Evolutionary conservation across 208 protist species (phyloP), one percentile per base, ranked within the genome.

Genomic region (Leishmania gerbilli): DNA sequence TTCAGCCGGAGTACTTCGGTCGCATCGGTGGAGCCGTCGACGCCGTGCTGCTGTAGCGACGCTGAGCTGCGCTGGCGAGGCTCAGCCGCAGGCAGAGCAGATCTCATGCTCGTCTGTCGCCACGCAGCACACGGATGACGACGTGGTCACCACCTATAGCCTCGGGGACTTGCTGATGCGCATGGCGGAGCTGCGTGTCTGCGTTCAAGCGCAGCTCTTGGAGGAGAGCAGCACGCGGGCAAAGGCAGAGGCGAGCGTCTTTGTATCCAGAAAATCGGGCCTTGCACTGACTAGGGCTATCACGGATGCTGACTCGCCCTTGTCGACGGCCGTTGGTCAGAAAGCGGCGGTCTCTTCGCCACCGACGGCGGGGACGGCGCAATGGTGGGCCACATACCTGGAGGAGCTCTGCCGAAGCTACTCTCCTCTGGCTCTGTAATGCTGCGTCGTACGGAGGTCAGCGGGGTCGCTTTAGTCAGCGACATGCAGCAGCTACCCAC

Each of bases 171-270:
- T 85, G 71, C 55, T 85, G 37, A 56, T 62, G 37, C 78, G 77
- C 24, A 79, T 82, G 6, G 77, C 71, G 24, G 82, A 85, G 65
- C 82, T 85, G 37, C 82, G 82, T 42, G 74, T 58, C 2, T 85
- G 82, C 76, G 82, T 82, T 34, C 82, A 82, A 72, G 82, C 82
- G 15, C 77, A 85, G 65, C 45, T 85, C 34, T 60, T 85, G 45
- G 64, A 69, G 27, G 77, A 77, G 74, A 62, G 17, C n/a, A 76
- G 64, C 21, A 31, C 55, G 74, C 53, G 56, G 31, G 37, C 34
- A 60, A 21, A 37, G 8, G n/a, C 74, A n/a, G 51, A 53, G 74
- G n/a, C 42, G 9, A 49, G 34, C 42, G 40, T 51, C 19, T 5
- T 68, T 15, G 40, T 77, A 40, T 8, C 56, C 37, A 55, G 34